Conservation (phyloP, 2,329 filamentous ascomycete species). For the Ascochyta pisi region DNA sequence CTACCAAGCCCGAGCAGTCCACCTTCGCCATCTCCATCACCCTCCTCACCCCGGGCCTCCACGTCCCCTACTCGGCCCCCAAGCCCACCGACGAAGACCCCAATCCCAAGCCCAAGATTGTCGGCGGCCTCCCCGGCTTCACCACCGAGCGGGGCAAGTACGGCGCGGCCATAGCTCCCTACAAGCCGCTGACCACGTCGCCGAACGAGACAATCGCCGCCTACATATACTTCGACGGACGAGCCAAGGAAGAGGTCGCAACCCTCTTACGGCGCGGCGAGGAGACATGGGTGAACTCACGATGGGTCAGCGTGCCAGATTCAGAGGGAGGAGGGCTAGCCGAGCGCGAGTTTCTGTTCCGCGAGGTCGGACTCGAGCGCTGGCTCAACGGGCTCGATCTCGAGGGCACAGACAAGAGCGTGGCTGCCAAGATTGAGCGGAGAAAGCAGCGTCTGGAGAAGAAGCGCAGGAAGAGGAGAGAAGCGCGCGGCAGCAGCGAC, state of each 20-base stretch:
- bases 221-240: conserved; percentile 98
- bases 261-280: conserved; percentile 90
- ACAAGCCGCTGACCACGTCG: conserved; percentile 89
- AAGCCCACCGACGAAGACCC: conserved; percentile 79
- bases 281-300: conserved; percentile 98
- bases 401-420: conserved; percentile 78
- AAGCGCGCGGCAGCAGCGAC: conserved; percentile 58
- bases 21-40: conserved; percentile 99
- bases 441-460: conserved; percentile 76
- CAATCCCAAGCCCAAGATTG: conserved; percentile 80
- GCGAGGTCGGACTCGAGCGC: conserved; percentile 92
- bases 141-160: conserved; percentile 60
- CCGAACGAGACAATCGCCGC: conserved; percentile 97
- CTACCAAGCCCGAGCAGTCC: conserved; percentile 83
- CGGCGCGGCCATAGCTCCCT: conserved; percentile 72
- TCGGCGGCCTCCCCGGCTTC: conserved; percentile 71
- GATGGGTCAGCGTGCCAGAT: conserved; percentile 94
- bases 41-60: conserved; percentile 83
- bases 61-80: conserved; percentile 91
- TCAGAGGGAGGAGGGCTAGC: conserved; percentile 92
- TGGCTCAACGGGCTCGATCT: conserved; percentile 97
- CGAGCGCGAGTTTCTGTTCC: conserved; percentile 95
- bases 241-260: conserved; percentile 94
- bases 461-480: conserved; percentile 79
- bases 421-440: conserved; percentile 77